Percentiles rank a stretch among this genome's conserved stretches.
These are phyloP conservation scores for Boletus sensibilis DNA, from an alignment of 768 basidiomycete genomes.

Conservation along the genomic window DNA sequence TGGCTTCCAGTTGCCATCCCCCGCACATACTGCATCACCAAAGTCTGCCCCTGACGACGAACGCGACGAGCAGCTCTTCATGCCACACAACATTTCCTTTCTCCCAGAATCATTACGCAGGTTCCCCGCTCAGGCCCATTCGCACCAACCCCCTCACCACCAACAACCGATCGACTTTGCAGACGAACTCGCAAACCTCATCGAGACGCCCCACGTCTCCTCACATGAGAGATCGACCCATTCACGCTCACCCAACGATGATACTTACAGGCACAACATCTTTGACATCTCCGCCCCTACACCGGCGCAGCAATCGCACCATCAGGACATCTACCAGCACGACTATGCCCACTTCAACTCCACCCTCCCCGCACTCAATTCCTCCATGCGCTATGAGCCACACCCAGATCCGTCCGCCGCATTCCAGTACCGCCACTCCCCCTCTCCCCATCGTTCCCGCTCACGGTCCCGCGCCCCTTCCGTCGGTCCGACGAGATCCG, in stretches of 20 bases:
- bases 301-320: slow-evolving; percentile 34
- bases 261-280: slow-evolving; percentile 53
- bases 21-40: slow-evolving; percentile 34
- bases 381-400: slow-evolving; percentile 50
- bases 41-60: slow-evolving; percentile 31
- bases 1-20: slow-evolving; percentile 66
- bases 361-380: slow-evolving; percentile 51
- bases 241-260: slow-evolving; percentile 39
- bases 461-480: slow-evolving; percentile 38
- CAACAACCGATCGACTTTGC: slow-evolving; percentile 50
- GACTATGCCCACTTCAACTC: slow-evolving; percentile 46
- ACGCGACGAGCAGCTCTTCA: slow-evolving; percentile 39
- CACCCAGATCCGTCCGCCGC: slow-evolving; percentile 35
- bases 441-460: slow-evolving; percentile 44
- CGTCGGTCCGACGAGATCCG: slow-evolving; percentile 54
- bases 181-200: slow-evolving; percentile 67
- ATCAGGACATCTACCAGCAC: slow-evolving; percentile 30
- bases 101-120: slow-evolving; percentile 57
- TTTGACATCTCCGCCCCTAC: slow-evolving; percentile 59
- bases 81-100: slow-evolving; percentile 45
- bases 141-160: slow-evolving; percentile 13
- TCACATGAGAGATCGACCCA: slow-evolving; percentile 47
- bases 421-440: slow-evolving; percentile 27
- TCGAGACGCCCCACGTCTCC: slow-evolving; percentile 36
- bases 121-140: slow-evolving; percentile 36